phyloP scores from a whole-genome alignment of 2,329 filamentous ascomycete genomes.

The Monosporascus sp. region DNA sequence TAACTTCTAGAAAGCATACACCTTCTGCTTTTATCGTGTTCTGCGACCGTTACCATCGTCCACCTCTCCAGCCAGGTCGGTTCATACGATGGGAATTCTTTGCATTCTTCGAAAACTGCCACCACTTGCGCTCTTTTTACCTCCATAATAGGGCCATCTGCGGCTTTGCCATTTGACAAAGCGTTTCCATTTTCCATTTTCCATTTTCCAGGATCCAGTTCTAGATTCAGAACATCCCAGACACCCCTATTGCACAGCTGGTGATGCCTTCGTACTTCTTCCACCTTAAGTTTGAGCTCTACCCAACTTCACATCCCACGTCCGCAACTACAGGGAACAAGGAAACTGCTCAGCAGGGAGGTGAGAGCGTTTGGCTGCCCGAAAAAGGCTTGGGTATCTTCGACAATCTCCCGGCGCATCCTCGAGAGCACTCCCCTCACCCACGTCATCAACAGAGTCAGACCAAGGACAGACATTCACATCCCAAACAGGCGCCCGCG shows the following conservation, averaged over 20 bases:
- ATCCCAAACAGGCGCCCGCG: conserved; percentile 8
- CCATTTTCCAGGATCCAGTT: neutral
- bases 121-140: neutral
- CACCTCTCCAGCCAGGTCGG: neutral
- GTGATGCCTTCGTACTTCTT: conserved; percentile 59
- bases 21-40: neutral
- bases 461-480: conserved; percentile 5
- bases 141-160: neutral
- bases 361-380: conserved; percentile 45
- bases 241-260: conserved; percentile 1
- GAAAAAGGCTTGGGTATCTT: conserved; percentile 45
- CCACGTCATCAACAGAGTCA: conserved; percentile 1
- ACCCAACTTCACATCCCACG: conserved; percentile 40
- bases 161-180: neutral
- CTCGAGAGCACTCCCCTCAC: conserved; percentile 18
- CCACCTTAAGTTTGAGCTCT: conserved; percentile 63
- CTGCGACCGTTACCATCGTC: neutral
- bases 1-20: neutral
- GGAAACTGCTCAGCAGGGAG: conserved; percentile 7
- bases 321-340: conserved; percentile 3
- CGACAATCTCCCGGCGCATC: conserved; percentile 48
- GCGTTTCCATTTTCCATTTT: too few relatives aligned
- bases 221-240: neutral
- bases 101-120: neutral
- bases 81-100: neutral